Percentiles rank a stretch among this genome's conserved stretches.
Conservation (phyloP, 2,329 filamentous ascomycete genomes). For the Atkinsonella texensis region DNA sequence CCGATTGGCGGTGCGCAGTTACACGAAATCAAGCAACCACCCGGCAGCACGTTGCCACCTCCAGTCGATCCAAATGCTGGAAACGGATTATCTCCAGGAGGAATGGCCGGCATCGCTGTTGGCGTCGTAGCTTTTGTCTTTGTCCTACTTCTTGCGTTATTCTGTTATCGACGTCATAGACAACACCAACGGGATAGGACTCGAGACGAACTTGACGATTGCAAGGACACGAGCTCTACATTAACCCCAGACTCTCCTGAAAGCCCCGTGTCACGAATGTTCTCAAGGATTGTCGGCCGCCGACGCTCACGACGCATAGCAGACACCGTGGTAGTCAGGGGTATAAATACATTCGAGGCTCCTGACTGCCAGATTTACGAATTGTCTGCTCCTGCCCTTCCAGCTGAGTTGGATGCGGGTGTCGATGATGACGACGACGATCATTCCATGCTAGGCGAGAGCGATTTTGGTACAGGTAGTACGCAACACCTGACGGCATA, state of each 20-base stretch:
- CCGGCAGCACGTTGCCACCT: slow-evolving; percentile 34
- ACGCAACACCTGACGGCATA: slow-evolving; percentile 33
- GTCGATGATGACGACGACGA: slow-evolving; percentile 21
- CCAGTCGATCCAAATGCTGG: slow-evolving; percentile 14
- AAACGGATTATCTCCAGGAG: slow-evolving; percentile 24
- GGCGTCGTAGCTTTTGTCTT: slow-evolving; percentile 25
- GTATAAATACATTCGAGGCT: slow-evolving; percentile 20
- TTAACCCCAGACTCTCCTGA: slow-evolving; percentile 16
- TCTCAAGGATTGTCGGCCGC: slow-evolving; percentile 30
- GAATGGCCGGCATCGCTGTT: slow-evolving; percentile 35
- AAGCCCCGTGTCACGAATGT: slow-evolving; percentile 16
- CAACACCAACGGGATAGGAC: slow-evolving; percentile 18
- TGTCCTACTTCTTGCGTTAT: slow-evolving; percentile 17
- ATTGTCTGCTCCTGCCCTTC: slow-evolving; percentile 32
- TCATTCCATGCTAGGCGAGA: slow-evolving; percentile 25
- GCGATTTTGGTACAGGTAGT: slow-evolving; percentile 28
- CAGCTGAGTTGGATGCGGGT: slow-evolving; percentile 37
- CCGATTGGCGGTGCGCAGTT: slow-evolving; percentile 28
- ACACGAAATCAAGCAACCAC: slow-evolving; percentile 28
- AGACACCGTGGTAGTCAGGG: slow-evolving; percentile 11
- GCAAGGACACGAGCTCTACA: slow-evolving; percentile 25
- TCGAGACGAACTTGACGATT: slow-evolving; percentile 17
- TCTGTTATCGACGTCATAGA: slow-evolving; percentile 22
- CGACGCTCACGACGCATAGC: slow-evolving; percentile 18
- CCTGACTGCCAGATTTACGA: slow-evolving; percentile 39